These are phyloP conservation scores for Spathaspora sp. DNA, from an alignment of 805 yeast species.

Conservation along the genomic window DNA sequence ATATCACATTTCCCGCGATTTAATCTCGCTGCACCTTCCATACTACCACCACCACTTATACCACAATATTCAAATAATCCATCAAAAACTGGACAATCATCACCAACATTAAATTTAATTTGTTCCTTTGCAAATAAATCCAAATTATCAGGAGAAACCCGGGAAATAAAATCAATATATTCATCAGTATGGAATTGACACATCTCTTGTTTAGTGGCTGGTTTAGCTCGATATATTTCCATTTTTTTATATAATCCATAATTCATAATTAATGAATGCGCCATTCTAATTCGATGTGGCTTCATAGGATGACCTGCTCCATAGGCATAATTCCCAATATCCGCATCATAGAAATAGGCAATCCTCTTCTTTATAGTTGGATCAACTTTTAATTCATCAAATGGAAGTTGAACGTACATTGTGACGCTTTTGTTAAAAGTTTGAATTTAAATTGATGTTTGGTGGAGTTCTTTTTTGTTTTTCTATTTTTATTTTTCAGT, in stretches of 20 bases:
- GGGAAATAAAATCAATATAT: conserved; percentile 84
- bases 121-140: conserved; percentile 85
- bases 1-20: conserved; percentile 88
- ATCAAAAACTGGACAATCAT: conserved; percentile 93
- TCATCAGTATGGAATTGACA: conserved; percentile 98
- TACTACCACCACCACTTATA: conserved; percentile 88
- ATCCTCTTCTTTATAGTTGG: conserved; percentile 38
- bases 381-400: conserved; percentile 42
- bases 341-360: conserved; percentile 54
- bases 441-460: background rate
- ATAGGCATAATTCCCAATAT: conserved; percentile 96
- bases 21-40: conserved; percentile 89
- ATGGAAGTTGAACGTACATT: conserved; percentile 42
- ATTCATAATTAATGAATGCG: conserved; percentile 94
- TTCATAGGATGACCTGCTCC: conserved; percentile 99
- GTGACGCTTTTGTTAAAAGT: background rate
- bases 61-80: conserved; percentile 91
- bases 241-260: conserved; percentile 94
- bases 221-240: conserved; percentile 96
- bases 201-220: conserved; percentile 97
- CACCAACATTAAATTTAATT: conserved; percentile 92
- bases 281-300: conserved; percentile 98
- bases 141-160: conserved; percentile 90
- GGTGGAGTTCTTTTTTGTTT: background rate
- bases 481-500: background rate